Base-by-base conservation (phyloP, 306 rosid species). In the Quercus parvula region DNA sequence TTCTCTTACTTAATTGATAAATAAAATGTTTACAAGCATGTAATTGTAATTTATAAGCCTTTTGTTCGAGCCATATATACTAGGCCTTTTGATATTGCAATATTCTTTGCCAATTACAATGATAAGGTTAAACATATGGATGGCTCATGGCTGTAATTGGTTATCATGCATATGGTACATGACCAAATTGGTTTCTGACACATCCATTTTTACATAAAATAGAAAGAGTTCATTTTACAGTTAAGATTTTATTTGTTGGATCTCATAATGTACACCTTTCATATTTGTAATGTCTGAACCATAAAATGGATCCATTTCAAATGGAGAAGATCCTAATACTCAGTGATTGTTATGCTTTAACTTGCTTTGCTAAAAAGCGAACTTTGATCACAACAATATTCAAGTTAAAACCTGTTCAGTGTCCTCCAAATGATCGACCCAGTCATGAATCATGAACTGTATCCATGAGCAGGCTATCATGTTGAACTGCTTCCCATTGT, bases 391-490 rank as follows among this genome's bases (percentile, higher is more conserved):
- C 8, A 22, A 66, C 17, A 10, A 22, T 54, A 41, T 24, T 68
- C 7, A 3, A 33, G 2, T 56, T 4, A 31, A 59, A 15, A 88
- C 97, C 88, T 90, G 92, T 71, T 88, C 69, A 30, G 91, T 93
- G 79, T 91, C 97, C 84, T 89, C 97, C 75, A 93, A 83, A 83
- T 91, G 96, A 68, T 93, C 92, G 52, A 88, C 81, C 97, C 97
- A 93, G 75, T 91, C 97, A 84, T 93, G 97, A 75, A 93, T 83
- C 97, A 93, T 91, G 81, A 93, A 88, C 63, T 93, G 97, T 63
- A 91, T 76, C 97, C 97, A 91, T 11, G 92, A 89, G 70, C 91
- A 81, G 41, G 94, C 96, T 59, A 92, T 89, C 89, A 92, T 81
- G 86, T 89, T 91, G 90, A 92, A 89, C 63, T 92, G 97, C 59